A percentile compares a stretch with the other conserved stretches of the same genome.
These are phyloP conservation scores for Epichloe coenophiala DNA, from an alignment of 2,329 filamentous ascomycete genomes.

Conservation along the genomic window DNA sequence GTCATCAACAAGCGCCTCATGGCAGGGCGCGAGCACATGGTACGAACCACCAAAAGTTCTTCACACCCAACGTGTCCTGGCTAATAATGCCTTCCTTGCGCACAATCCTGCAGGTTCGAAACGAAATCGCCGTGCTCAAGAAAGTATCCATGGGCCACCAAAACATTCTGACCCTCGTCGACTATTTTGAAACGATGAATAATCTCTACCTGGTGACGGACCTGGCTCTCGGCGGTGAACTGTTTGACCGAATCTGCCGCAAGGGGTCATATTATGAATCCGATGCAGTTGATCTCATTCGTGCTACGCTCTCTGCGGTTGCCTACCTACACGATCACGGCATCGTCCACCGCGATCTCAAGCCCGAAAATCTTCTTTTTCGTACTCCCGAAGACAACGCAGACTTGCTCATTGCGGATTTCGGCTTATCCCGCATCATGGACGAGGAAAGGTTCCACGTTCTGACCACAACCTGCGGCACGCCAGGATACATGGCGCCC, in stretches of 20 bases:
- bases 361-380: conserved; percentile 94
- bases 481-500: conserved; percentile 96
- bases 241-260: conserved; percentile 96
- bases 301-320: conserved; percentile 89
- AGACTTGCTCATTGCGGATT: conserved; percentile 92
- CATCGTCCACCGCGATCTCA: conserved; percentile 94
- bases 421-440: conserved; percentile 93
- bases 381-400: conserved; percentile 95
- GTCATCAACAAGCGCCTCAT: conserved; percentile 98
- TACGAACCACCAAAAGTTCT: conserved; percentile 25
- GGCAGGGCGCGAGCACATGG: conserved; percentile 97
- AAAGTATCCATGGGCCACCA: conserved; percentile 98
- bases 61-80: not conserved
- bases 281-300: conserved; percentile 88
- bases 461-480: conserved; percentile 92
- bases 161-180: conserved; percentile 93
- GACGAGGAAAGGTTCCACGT: conserved; percentile 98
- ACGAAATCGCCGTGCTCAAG: conserved; percentile 95
- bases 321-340: conserved; percentile 97
- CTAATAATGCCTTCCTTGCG: not conserved
- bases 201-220: conserved; percentile 98
- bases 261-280: conserved; percentile 98
- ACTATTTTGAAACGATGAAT: conserved; percentile 99
- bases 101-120: conserved; percentile 54
- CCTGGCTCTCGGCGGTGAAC: conserved; percentile 85